Evolutionary conservation across 441 rosid species (phyloP).

Genomic region (Syzygium malaccense): DNA sequence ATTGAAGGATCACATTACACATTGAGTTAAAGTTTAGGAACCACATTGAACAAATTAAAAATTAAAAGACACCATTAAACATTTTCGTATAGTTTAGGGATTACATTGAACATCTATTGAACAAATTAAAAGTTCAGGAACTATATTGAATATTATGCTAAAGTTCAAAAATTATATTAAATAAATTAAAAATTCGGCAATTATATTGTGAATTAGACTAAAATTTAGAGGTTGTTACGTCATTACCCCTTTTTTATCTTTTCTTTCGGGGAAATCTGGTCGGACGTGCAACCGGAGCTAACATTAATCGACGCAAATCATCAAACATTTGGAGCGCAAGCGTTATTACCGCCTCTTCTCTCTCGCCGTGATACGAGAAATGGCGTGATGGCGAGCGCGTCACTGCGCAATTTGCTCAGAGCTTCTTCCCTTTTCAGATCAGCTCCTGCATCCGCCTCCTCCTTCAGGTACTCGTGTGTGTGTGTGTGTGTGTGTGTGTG

Average conservation of each 20-base stretch:
- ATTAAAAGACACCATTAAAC: no score
- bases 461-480: not conserved
- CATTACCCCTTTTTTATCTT: accelerated
- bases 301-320: not conserved
- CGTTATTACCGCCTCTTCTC: not conserved
- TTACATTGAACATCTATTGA: no score
- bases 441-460: not conserved
- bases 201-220: no score
- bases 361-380: not conserved
- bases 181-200: no score
- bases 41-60: no score
- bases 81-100: no score
- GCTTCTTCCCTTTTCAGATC: slow-evolving; percentile 11
- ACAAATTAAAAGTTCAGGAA: no score
- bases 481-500: not conserved
- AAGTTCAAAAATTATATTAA: no score
- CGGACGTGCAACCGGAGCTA: not conserved
- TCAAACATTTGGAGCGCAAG: not conserved
- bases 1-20: no score
- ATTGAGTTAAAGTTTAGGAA: no score
- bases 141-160: no score
- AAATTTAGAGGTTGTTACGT: no score
- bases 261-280: not conserved
- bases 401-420: not conserved
- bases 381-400: not conserved